Evolutionary conservation across 331 rosid genomes (phyloP).

Genomic region (Saraca asoca): DNA sequence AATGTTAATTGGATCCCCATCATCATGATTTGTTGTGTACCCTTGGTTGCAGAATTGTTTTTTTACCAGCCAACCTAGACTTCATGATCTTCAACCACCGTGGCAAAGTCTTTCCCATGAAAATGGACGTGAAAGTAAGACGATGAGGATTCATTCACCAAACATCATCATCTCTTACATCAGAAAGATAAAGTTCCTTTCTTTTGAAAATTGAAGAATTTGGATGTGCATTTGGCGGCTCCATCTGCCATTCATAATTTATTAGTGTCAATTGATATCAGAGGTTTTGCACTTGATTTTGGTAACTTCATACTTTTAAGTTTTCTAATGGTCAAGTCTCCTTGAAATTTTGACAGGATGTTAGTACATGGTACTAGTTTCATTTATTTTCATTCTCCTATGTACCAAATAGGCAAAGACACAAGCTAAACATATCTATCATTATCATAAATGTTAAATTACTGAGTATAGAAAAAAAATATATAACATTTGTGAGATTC

Average conservation of each 20-base stretch:
- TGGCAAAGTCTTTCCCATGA: slow-evolving; percentile 61
- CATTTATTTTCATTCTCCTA: too few species aligned
- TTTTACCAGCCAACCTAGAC: slow-evolving; percentile 74
- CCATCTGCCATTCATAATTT: not conserved
- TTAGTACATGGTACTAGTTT: not conserved
- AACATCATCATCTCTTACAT: slow-evolving; percentile 7
- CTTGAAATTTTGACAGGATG: slow-evolving; percentile 29
- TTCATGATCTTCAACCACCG: slow-evolving; percentile 91
- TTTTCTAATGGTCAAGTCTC: slow-evolving; percentile 5
- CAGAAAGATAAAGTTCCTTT: slow-evolving; percentile 16
- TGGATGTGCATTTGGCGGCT: slow-evolving; percentile 16
- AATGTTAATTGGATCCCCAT: slow-evolving; percentile 22
- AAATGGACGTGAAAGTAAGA: slow-evolving; percentile 64
- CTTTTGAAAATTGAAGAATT: slow-evolving; percentile 17
- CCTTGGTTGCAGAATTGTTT: slow-evolving; percentile 67
- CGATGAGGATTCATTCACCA: slow-evolving; percentile 38
- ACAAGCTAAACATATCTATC: too few species aligned
- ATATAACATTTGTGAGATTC: too few species aligned
- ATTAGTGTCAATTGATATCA: slow-evolving; percentile 11
- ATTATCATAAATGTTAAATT: too few species aligned
- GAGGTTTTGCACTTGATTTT: slow-evolving; percentile 26
- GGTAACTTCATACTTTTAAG: slow-evolving; percentile 25
- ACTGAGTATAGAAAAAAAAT: too few species aligned
- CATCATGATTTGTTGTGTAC: slow-evolving; percentile 24
- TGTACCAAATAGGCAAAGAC: too few species aligned